Base-by-base conservation (phyloP, 306 rosid genomes). In the Inga oerstediana region DNA sequence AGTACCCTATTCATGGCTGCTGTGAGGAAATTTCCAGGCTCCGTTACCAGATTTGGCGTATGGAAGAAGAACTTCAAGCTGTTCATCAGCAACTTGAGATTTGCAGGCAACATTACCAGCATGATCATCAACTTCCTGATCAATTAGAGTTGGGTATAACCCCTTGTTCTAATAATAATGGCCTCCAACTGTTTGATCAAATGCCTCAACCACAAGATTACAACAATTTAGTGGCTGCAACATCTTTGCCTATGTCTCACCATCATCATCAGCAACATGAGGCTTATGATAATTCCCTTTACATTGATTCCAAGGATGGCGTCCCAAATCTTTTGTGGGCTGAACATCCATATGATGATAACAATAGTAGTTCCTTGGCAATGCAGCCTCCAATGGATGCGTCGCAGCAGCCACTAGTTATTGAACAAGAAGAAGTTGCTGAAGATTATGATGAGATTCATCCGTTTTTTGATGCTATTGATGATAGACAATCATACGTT, bases 391-490 rank as follows among this genome's bases (percentile, higher is more conserved):
- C 78, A 37, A 52, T 81, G 44, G 81, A 52, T 30, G 81, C 30
- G 43, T 64, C 83, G 41, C 88, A 79, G 17, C 58, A 22, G 79
- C 84, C 74, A 10, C 72, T 82, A 14, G 79, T 66, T 24, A 71
- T 83, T 58, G 59, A 81, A 37, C 72, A 83, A 51, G 68, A 32
- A 59, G 85, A 85, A 32, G 75, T 5, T 5, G 77, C 49, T 65
- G 91, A 72, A 78, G 87, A 87, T 35, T 85, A 79, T n/a, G 88
- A 91, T 64, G 92, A 88, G 84, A 86, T 87, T 79, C 85, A 82
- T 64, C 88, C 90, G 0, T 87, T 87, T 74, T 88, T 90, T 4
- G 89, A 84, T 17, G 81, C 86, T 79, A 87, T 85, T n/a, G 92
- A 88, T 62, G 90, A 88, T 64, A 85, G 94, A 75, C 89, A 87